These are phyloP conservation scores for Suillus hirtellus DNA, from an alignment of 768 basidiomycete genomes.

Conservation along the genomic window DNA sequence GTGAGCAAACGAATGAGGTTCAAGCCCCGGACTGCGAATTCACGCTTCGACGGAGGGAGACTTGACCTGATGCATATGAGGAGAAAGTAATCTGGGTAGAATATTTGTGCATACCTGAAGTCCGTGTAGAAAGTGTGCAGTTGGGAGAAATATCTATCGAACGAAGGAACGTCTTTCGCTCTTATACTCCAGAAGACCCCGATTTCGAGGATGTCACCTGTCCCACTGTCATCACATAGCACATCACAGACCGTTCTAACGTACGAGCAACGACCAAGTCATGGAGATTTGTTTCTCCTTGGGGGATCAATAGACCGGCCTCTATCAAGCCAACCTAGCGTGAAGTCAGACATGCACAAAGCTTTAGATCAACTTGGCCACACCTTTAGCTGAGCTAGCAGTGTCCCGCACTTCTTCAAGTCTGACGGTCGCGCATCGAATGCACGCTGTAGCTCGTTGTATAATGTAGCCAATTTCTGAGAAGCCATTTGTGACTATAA, in stretches of 20 bases:
- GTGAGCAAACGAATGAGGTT: constrained; percentile 94
- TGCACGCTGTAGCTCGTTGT: constrained; percentile 64
- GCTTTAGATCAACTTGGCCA: constrained; percentile 5
- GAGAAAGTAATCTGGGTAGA: constrained; percentile 11
- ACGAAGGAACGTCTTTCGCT: constrained; percentile 84
- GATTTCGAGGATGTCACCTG: constrained; percentile 94
- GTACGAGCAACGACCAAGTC: constrained; percentile 77
- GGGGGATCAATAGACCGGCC: constrained; percentile 75
- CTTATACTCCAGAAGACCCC: constrained; percentile 94
- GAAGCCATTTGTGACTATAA: constrained; percentile 43
- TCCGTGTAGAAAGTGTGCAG: constrained; percentile 89
- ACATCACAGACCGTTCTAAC: constrained; percentile 29
- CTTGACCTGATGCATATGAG: constrained; percentile 45
- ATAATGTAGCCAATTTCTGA: constrained; percentile 55
- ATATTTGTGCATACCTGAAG: constrained; percentile 53
- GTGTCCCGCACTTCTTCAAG: constrained; percentile 60
- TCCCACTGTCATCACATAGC: constrained; percentile 3
- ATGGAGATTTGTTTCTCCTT: constrained; percentile 56
- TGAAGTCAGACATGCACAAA: constrained; percentile 1
- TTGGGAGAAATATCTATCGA: constrained; percentile 94
- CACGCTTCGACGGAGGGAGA: constrained; percentile 82
- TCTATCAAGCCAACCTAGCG: constrained; percentile 74
- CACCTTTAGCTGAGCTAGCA: constrained; percentile 80
- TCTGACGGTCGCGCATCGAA: constrained; percentile 69
- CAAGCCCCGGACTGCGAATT: constrained; percentile 87